Base-by-base conservation (phyloP, 2,329 filamentous ascomycete genomes). In the Fusarium sp. region DNA sequence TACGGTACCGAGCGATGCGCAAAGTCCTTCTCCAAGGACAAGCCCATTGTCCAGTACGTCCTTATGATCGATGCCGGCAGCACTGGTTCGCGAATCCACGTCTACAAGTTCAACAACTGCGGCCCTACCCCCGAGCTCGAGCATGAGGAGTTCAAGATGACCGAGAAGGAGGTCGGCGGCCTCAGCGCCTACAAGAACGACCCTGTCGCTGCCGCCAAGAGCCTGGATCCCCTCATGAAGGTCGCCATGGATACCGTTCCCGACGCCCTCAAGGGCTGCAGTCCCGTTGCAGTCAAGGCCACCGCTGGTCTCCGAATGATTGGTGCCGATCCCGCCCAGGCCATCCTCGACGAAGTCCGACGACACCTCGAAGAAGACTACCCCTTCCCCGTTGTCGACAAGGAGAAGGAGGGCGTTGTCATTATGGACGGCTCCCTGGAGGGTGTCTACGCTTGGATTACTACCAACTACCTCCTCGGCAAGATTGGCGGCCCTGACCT, bases 21-120 rank as follows among this genome's bases (percentile, higher is more conserved):
- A 64, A 93, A 91, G 78, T 94, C 96, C 43, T 91, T 88, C 83
- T 94, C 94, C 75, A 90, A 92, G 77, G 92, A 94, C 71, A 98
- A 98, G 84, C 95, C 96, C 52, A 89, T 99, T 72, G 91, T 98
- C 67, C 96, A 99, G 80, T 99, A 98, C 84, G 97, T 96, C 66
- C 89, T 98, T 77, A 99, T 99, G 96, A 94, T 99, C 77, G 96
- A 99, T 82, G 96, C 96, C 50, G 96, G 96, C 75, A 98, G 95
- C 85, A 98, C 96, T 58, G 96, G 96, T 66, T 98, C 96, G 65
- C 92, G 96, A 75, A 98, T 99, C 79, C 97, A 99, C 84, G 94
- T 98, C 64, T 99, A 98, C 87, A 93, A 94, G 79, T 99, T 98
- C 89, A 98, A 98, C 87, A 98, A 98, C 85, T 99, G 95, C 84